Conservation (phyloP, 2,329 filamentous ascomycete species). For the Whalleya microplaca region DNA sequence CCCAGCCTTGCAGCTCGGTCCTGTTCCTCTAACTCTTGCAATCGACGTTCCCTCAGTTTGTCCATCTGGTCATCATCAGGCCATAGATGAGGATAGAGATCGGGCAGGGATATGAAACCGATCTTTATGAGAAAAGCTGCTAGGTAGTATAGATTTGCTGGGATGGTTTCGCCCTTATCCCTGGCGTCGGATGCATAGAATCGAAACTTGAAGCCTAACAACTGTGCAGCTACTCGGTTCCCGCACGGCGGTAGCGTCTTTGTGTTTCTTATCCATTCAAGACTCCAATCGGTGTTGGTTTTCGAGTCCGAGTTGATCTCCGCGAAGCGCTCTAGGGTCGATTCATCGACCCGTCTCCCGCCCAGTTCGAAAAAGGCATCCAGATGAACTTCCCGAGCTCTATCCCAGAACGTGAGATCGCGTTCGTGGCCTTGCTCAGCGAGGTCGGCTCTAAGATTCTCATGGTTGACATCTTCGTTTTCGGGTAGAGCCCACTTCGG, state of each 20-base stretch:
- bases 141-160: slow-evolving; percentile 90
- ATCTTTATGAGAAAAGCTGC: slow-evolving; percentile 94
- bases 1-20: slow-evolving; percentile 73
- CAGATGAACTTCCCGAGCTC: slow-evolving; percentile 75
- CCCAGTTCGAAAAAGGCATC: slow-evolving; percentile 90
- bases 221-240: slow-evolving; percentile 89
- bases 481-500: slow-evolving; percentile 84
- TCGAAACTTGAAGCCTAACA: slow-evolving; percentile 94
- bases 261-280: slow-evolving; percentile 78
- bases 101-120: slow-evolving; percentile 89
- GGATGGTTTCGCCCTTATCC: slow-evolving; percentile 75
- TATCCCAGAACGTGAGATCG: slow-evolving; percentile 79
- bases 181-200: slow-evolving; percentile 88
- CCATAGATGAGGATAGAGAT: slow-evolving; percentile 91
- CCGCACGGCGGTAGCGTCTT: slow-evolving; percentile 82
- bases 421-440: slow-evolving; percentile 62
- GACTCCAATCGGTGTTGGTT: slow-evolving; percentile 37
- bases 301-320: slow-evolving; percentile 54
- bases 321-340: slow-evolving; percentile 54
- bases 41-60: slow-evolving; percentile 67
- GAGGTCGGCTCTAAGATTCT: slow-evolving; percentile 68
- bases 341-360: slow-evolving; percentile 66
- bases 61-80: slow-evolving; percentile 85
- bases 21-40: slow-evolving; percentile 77
- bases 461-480: slow-evolving; percentile 52